Evolutionary conservation across 495 filamentous ascomycete genomes (phyloP), one percentile per base, ranked within the genome.

Genomic region (Aspergillus bertholletiae): DNA sequence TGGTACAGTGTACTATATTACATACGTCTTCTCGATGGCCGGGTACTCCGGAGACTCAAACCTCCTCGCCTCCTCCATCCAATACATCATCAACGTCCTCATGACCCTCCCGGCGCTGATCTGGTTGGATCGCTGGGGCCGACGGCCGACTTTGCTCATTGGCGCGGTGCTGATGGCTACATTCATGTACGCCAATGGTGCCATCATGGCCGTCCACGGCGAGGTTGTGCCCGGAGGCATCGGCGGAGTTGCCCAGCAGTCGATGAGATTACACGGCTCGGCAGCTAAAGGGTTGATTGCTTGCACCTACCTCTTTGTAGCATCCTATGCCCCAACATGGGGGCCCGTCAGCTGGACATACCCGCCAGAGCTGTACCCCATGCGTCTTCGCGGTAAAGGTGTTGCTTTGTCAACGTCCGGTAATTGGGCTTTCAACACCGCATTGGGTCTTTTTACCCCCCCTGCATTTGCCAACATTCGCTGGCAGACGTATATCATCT

Each of bases 391-490:
- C 37, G 83, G 81, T 1, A 85, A 86, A 59, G 85, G 64, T 40
- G 84, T 90, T 7, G 83, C 86, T 7, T 70, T 91, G 18, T 72
- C 81, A 18, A 89, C 87, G 0, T 82, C 86, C 4, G 76, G 77
- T 6, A 90, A 89, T 73, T 92, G 88, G 88, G 76, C 80, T 6
- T 90, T 87, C 73, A 90, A 91, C 77, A 88, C 85, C 61, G 87
- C 87, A 0, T 80, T 92, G 20, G 83, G 84, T 17, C 86, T 87
- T 64, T 91, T 92, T 58, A 82, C 86, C 3, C 88, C 88, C 1
- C 77, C 83, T 0, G 81, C 86, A 0, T 90, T 92, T 54, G 79
- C 68, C 44, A 87, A 77, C 46, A 90, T 92, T 57, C 74, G 75
- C 51, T 92, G 87, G 87, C 74, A 81, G 67, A 82, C 80, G 0